phyloP scores from a whole-genome alignment of 2,329 filamentous ascomycete genomes.

The Colletotrichum chlorophyti region DNA sequence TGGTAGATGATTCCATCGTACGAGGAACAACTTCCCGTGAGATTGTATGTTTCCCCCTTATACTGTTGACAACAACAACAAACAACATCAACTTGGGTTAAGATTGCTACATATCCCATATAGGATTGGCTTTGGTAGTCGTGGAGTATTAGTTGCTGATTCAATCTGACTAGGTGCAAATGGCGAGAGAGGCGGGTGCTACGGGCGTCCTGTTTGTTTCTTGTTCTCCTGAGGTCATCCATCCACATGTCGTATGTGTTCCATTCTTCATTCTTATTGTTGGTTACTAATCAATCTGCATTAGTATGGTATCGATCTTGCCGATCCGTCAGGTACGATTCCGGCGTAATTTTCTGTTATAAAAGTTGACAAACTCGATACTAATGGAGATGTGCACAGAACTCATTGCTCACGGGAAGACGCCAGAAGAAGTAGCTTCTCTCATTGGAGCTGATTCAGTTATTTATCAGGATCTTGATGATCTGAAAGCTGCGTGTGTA shows the following conservation, averaged over 20 bases:
- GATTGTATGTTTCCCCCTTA: slow-evolving; percentile 66
- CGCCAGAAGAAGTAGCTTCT: slow-evolving; percentile 47
- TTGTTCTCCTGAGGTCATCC: slow-evolving; percentile 81
- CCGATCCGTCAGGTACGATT: slow-evolving; percentile 42
- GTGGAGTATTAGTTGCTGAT: slow-evolving; percentile 40
- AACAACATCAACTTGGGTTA: too few relatives aligned
- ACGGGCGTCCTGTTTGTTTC: slow-evolving; percentile 83
- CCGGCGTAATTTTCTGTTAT: too few relatives aligned
- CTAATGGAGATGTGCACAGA: slow-evolving; percentile 34
- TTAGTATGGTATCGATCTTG: slow-evolving; percentile 55
- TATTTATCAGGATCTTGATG: slow-evolving; percentile 66
- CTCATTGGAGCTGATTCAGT: slow-evolving; percentile 58
- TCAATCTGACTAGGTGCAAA: slow-evolving; percentile 60
- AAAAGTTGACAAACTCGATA: not conserved
- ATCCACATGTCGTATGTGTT: slow-evolving; percentile 81
- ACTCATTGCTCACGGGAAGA: slow-evolving; percentile 48
- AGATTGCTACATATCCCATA: too few relatives aligned
- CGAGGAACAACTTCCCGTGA: slow-evolving; percentile 72
- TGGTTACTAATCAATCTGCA: slow-evolving; percentile 11
- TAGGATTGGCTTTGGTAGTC: not conserved
- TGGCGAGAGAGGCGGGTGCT: slow-evolving; percentile 85
- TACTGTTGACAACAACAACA: slow-evolving; percentile 45
- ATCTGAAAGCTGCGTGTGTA: slow-evolving; percentile 78
- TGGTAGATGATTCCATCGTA: slow-evolving; percentile 92
- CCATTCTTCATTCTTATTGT: not conserved